Percentiles rank a stretch among this genome's conserved stretches.
phyloP scores from a whole-genome alignment of 192 early-diverging fungal genomes.

The Coemansia sp. region DNA sequence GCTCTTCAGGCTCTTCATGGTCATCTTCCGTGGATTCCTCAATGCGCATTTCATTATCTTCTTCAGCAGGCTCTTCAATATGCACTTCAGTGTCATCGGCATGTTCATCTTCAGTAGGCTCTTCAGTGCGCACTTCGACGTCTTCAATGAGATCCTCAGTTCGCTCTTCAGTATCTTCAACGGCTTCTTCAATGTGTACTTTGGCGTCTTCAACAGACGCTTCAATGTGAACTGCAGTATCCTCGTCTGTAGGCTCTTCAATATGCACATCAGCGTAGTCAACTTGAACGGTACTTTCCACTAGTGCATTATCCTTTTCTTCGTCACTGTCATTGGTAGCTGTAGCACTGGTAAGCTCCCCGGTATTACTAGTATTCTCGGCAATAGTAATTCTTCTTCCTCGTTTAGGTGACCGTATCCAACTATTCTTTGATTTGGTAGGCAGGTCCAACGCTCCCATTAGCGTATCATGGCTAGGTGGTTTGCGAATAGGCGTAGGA shows the following conservation, averaged over 20 bases:
- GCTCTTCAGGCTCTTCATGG: too few relatives aligned
- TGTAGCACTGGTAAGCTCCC: conserved; percentile 20
- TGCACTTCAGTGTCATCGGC: background rate
- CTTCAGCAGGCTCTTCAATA: background rate
- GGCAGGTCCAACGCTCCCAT: conserved; percentile 42
- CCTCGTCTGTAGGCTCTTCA: background rate
- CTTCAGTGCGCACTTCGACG: background rate
- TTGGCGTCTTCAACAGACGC: conserved; percentile 1
- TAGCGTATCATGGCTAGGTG: conserved; percentile 20
- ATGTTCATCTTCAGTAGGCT: conserved; percentile 3
- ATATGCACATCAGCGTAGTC: too few relatives aligned
- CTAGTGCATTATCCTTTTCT: conserved; percentile 3
- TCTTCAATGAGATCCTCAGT: background rate
- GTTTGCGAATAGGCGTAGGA: conserved; percentile 38
- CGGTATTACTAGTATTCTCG: conserved; percentile 42
- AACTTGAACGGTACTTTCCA: background rate
- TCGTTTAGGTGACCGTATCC: conserved; percentile 35
- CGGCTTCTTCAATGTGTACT: background rate
- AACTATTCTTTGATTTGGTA: conserved; percentile 3
- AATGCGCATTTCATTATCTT: background rate
- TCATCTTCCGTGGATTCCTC: background rate
- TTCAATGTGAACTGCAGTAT: conserved; percentile 3
- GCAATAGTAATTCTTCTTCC: conserved; percentile 30
- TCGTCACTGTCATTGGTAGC: conserved; percentile 8
- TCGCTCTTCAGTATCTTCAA: background rate